Evolutionary conservation across 129 eudicot genomes (phyloP).

Genomic region (Flaveria ramosissima): DNA sequence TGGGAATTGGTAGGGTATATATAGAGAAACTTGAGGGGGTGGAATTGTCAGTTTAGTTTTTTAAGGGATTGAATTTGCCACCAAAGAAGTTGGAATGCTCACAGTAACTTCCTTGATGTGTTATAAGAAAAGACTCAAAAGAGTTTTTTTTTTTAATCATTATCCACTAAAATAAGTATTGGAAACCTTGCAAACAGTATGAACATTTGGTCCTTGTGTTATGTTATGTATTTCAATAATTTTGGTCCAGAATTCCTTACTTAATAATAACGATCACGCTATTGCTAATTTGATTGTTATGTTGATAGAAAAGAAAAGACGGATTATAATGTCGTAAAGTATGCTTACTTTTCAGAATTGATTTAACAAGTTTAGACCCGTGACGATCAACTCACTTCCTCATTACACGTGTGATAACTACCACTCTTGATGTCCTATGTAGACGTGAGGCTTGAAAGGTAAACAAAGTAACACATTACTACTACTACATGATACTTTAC

Average conservation of each 20-base stretch:
- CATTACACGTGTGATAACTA: too few relatives aligned
- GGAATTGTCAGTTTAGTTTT: conserved; percentile 3
- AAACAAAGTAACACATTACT: too few relatives aligned
- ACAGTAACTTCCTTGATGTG: background rate
- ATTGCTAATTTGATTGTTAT: too few relatives aligned
- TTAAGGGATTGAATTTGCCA: background rate
- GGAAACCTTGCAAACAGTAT: background rate
- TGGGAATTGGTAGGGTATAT: conserved; percentile 32
- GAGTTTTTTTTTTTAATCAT: background rate
- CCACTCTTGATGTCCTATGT: too few relatives aligned
- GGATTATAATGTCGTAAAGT: too few relatives aligned
- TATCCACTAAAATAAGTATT: background rate
- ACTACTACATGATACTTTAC: too few relatives aligned
- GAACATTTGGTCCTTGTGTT: background rate
- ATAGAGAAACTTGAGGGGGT: conserved; percentile 20
- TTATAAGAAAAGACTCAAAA: background rate
- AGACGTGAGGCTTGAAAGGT: too few relatives aligned
- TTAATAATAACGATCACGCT: background rate
- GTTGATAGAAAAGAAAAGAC: too few relatives aligned
- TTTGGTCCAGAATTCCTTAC: background rate
- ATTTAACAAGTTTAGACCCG: too few relatives aligned
- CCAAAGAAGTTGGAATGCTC: background rate
- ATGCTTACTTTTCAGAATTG: too few relatives aligned
- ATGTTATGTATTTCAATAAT: background rate
- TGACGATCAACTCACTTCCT: too few relatives aligned